Conservation (phyloP, 371 early-diverging fungal genomes). For the Encephalitozoon cuniculi region DNA sequence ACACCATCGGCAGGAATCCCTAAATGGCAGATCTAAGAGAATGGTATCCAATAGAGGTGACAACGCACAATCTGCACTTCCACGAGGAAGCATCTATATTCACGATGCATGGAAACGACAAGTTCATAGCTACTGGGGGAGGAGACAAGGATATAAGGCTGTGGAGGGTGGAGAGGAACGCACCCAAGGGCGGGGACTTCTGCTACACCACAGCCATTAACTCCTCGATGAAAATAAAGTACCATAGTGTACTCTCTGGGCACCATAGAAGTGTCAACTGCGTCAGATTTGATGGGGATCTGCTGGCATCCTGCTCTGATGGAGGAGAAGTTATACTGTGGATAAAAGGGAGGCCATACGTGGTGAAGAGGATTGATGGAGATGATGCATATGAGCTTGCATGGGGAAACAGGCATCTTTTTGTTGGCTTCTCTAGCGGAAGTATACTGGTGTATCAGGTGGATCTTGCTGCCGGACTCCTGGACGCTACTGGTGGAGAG, state of each 20-base stretch:
- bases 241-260: conserved; percentile 38
- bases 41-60: conserved; percentile 43
- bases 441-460: conserved; percentile 33
- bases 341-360: neutral
- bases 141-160: conserved; percentile 54
- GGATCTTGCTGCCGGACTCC: neutral
- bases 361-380: conserved; percentile 47
- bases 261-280: conserved; percentile 55
- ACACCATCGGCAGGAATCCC: neutral
- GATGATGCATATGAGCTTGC: conserved; percentile 57
- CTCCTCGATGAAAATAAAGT: conserved; percentile 36
- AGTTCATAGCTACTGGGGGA: conserved; percentile 56
- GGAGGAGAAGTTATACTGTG: conserved; percentile 52
- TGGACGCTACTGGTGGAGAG: neutral
- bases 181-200: neutral
- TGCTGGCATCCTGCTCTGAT: conserved; percentile 56
- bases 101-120: conserved; percentile 36
- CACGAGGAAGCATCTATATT: conserved; percentile 58
- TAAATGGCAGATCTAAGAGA: neutral
- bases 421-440: conserved; percentile 44
- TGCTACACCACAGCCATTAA: conserved; percentile 50
- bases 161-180: conserved; percentile 45
- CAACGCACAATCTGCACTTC: conserved; percentile 58
- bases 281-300: conserved; percentile 43
- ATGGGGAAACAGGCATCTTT: conserved; percentile 41